A percentile compares a stretch with the other conserved stretches of the same genome.
Evolutionary conservation across 371 early-diverging fungal species (phyloP).

Genomic region (Zychaea mexicana): DNA sequence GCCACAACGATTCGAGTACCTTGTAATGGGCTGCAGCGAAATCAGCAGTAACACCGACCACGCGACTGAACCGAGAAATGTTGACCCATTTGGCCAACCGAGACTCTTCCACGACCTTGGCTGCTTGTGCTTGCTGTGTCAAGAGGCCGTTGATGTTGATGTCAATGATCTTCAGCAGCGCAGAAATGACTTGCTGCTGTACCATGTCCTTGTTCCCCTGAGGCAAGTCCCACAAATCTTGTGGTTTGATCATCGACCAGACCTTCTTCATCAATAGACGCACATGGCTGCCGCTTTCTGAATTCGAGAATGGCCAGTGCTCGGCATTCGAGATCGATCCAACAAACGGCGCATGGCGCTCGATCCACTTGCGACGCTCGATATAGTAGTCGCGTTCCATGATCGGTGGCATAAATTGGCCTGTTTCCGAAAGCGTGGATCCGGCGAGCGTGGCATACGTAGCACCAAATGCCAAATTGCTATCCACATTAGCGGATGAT

Average conservation of each 20-base stretch:
- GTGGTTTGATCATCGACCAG: slow-evolving; percentile 9
- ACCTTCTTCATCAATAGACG: not conserved
- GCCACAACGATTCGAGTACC: slow-evolving; percentile 27
- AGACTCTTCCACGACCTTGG: slow-evolving; percentile 22
- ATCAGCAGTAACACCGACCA: slow-evolving; percentile 44
- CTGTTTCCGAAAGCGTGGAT: not conserved
- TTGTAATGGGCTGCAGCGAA: slow-evolving; percentile 37
- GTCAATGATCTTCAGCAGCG: slow-evolving; percentile 26
- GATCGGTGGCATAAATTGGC: slow-evolving; percentile 22
- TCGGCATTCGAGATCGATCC: slow-evolving; percentile 13
- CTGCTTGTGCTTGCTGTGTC: slow-evolving; percentile 23
- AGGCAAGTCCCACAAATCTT: slow-evolving; percentile 21
- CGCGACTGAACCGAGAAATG: slow-evolving; percentile 32
- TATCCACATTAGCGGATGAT: not conserved
- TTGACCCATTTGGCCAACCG: slow-evolving; percentile 25
- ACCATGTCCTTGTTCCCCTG: slow-evolving; percentile 1
- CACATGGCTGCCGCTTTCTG: not conserved
- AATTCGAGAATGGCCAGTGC: slow-evolving; percentile 35
- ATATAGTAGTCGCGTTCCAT: slow-evolving; percentile 10
- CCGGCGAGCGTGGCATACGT: not conserved
- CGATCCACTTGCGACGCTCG: slow-evolving; percentile 18
- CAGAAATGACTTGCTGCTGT: slow-evolving; percentile 5
- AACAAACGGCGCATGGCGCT: slow-evolving; percentile 6
- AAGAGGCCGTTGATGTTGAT: slow-evolving; percentile 24
- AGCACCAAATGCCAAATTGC: not conserved